phyloP scores from a whole-genome alignment of 768 basidiomycete species.

The Myochromella boudieri region DNA sequence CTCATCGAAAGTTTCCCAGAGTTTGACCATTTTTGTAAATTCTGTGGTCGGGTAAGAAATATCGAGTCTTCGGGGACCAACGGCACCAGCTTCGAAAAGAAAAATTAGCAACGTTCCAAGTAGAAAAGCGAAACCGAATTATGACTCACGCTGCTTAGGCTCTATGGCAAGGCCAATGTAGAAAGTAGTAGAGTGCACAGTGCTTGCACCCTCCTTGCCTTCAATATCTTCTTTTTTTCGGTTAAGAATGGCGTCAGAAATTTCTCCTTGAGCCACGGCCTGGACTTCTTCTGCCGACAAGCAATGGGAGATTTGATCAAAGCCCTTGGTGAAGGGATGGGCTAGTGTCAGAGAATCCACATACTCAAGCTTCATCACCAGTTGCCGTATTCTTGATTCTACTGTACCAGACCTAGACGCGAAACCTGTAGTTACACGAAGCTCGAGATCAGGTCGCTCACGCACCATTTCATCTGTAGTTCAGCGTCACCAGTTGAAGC shows the following conservation, averaged over 20 bases:
- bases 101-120: constrained; percentile 7
- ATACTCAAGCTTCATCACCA: constrained; percentile 97
- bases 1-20: constrained; percentile 95
- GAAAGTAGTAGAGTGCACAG: constrained; percentile 95
- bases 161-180: constrained; percentile 94
- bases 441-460: constrained; percentile 1
- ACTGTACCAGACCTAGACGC: constrained; percentile 82
- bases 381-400: constrained; percentile 91
- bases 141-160: constrained; percentile 78
- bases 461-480: constrained; percentile 92
- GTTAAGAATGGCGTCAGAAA: constrained; percentile 67
- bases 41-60: constrained; percentile 97
- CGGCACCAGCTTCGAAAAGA: constrained; percentile 58
- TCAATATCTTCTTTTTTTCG: constrained; percentile 79
- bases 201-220: constrained; percentile 69
- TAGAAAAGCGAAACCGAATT: constrained; percentile 8
- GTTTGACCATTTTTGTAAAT: constrained; percentile 90
- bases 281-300: constrained; percentile 84
- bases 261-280: constrained; percentile 84
- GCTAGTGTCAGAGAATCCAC: constrained; percentile 90
- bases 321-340: constrained; percentile 94
- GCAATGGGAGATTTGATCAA: constrained; percentile 86
- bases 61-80: constrained; percentile 83
- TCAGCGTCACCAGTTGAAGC: constrained; percentile 84
- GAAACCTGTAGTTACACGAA: not conserved